Conservation (phyloP, 2,329 filamentous ascomycete species). For the Diaporthe batatas region DNA sequence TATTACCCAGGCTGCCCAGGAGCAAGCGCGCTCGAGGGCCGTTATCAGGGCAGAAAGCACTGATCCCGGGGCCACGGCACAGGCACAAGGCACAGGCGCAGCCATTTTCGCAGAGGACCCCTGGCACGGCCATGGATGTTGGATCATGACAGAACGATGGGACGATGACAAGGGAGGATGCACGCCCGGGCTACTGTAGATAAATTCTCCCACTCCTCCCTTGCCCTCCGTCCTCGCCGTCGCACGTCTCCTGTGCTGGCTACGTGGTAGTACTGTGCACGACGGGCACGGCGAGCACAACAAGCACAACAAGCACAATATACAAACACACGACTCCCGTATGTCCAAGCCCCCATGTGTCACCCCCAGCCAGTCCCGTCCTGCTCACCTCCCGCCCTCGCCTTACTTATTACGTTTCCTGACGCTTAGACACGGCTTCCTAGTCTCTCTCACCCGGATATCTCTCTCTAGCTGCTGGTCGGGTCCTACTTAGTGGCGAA, state of each 20-base stretch:
- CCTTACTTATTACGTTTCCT: conserved; percentile 16
- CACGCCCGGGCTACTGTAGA: conserved; percentile 7
- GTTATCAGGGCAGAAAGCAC: conserved; percentile 26
- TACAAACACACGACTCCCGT: not conserved
- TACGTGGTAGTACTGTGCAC: not conserved
- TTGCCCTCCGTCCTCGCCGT: conserved; percentile 17
- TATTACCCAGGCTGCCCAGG: conserved; percentile 8
- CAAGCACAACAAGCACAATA: not conserved
- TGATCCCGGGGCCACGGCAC: conserved; percentile 17
- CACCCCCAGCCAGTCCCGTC: conserved; percentile 18
- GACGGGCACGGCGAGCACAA: not conserved
- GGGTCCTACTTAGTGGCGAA: conserved; percentile 30
- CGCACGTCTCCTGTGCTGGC: not conserved
- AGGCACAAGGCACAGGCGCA: conserved; percentile 14
- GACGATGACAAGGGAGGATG: conserved; percentile 18
- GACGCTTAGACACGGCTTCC: conserved; percentile 7
- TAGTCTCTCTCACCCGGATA: conserved; percentile 3
- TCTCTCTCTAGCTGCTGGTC: conserved; percentile 18
- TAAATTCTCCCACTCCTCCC: conserved; percentile 18
- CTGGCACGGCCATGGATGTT: conserved; percentile 13
- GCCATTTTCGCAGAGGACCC: not conserved
- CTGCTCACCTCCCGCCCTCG: conserved; percentile 12
- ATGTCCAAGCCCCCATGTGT: not conserved
- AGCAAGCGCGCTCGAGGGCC: conserved; percentile 1
- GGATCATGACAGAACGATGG: not conserved